Evolutionary conservation across 78 protist genomes (phyloP).

Genomic region (Thecamonas trahens): DNA sequence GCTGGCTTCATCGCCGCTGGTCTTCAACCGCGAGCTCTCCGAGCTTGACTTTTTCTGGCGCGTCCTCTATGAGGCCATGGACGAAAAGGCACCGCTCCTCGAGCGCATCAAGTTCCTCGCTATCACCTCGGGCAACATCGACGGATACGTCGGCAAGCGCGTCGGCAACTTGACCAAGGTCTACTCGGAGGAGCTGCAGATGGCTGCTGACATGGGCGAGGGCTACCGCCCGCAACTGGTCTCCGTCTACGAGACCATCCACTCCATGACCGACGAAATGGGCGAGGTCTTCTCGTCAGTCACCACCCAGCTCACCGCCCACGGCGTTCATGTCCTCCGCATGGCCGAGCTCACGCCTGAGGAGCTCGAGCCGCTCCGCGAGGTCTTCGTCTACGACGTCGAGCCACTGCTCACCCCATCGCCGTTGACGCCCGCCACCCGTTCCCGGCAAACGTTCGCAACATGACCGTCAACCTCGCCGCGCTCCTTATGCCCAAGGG

Average conservation of each 20-base stretch:
- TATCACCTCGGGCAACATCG: constrained; percentile 32
- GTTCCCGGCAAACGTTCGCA: constrained; percentile 41
- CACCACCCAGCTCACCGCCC: too few species aligned
- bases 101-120: constrained; percentile 34
- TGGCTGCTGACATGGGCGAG: too few species aligned
- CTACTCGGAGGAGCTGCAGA: too few species aligned
- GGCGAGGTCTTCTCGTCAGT: too few species aligned
- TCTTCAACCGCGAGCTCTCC: constrained; percentile 41
- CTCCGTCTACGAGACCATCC: too few species aligned
- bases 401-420: constrained; percentile 45
- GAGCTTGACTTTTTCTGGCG: constrained; percentile 34
- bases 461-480: constrained; percentile 24
- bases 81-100: constrained; percentile 15
- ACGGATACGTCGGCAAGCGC: constrained; percentile 37
- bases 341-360: too few species aligned
- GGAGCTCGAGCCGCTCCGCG: constrained; percentile 39
- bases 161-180: constrained; percentile 15
- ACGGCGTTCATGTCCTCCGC: too few species aligned
- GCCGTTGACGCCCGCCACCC: constrained; percentile 49
- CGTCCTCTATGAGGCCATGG: constrained; percentile 29
- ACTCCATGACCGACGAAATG: too few species aligned
- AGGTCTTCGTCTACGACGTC: constrained; percentile 41
- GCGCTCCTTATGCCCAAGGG: constrained; percentile 27
- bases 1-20: too few species aligned
- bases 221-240: too few species aligned